These are phyloP conservation scores for Fusarium tanahbumbuense DNA, from an alignment of 2,329 filamentous ascomycete species.

Conservation along the genomic window DNA sequence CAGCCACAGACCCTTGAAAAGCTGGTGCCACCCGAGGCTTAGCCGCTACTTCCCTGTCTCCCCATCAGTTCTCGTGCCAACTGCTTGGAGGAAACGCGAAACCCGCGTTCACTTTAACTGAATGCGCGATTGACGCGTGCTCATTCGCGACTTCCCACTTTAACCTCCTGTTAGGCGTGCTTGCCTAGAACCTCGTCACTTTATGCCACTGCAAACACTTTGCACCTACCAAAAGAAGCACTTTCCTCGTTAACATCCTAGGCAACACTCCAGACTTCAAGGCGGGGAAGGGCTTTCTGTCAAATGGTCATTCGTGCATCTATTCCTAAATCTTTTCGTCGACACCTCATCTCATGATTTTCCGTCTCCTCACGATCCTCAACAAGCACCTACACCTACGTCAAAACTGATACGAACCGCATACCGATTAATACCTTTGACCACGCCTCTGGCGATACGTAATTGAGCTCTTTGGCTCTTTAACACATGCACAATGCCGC, in stretches of 20 bases:
- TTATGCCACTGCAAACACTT: conserved; percentile 33
- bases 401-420: conserved; percentile 3
- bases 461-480: conserved; percentile 11
- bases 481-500: conserved; percentile 55
- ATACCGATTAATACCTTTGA: neutral
- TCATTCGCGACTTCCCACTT: conserved; percentile 44
- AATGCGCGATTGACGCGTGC: conserved; percentile 50
- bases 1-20: conserved; percentile 34
- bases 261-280: conserved; percentile 1
- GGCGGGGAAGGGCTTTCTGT: neutral
- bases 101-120: conserved; percentile 18
- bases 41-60: conserved; percentile 17
- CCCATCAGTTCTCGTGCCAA: conserved; percentile 2
- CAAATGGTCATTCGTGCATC: conserved; percentile 13
- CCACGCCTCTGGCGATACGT: neutral
- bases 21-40: conserved; percentile 19
- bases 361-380: conserved; percentile 11
- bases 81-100: conserved; percentile 15
- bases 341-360: conserved; percentile 25
- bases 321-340: conserved; percentile 6
- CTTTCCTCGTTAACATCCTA: conserved; percentile 9
- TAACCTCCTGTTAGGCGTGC: conserved; percentile 21
- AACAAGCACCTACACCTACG: conserved; percentile 12
- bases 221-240: conserved; percentile 17
- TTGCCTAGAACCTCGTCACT: conserved; percentile 32